A percentile compares a stretch with the other conserved stretches of the same genome.
Conservation (phyloP, 2,329 filamentous ascomycete genomes). For the Talaromyces sp. region DNA sequence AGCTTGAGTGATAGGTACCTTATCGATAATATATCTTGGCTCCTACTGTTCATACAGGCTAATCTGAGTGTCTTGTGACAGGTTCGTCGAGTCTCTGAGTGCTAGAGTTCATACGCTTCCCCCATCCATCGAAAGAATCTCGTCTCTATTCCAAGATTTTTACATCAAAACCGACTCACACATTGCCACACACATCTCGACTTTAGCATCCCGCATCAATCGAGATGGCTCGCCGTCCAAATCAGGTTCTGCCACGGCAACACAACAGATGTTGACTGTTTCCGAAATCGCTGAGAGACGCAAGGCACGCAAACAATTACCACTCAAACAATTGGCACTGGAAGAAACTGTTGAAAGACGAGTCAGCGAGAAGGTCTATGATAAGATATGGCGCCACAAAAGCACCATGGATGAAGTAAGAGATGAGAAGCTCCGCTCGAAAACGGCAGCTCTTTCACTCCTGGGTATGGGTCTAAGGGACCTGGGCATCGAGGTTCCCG, state of each 20-base stretch:
- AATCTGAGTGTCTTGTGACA: slow-evolving; percentile 34
- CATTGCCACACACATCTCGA: slow-evolving; percentile 81
- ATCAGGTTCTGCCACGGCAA: slow-evolving; percentile 49
- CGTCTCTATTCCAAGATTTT: slow-evolving; percentile 90
- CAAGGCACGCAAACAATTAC: slow-evolving; percentile 70
- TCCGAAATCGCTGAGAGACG: slow-evolving; percentile 79
- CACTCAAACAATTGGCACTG: slow-evolving; percentile 69
- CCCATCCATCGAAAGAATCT: slow-evolving; percentile 75
- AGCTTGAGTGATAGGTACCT: slow-evolving; percentile 79
- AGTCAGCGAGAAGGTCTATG: slow-evolving; percentile 79
- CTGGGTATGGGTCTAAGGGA: slow-evolving; percentile 87
- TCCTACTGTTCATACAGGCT: neutral
- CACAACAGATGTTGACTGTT: slow-evolving; percentile 94
- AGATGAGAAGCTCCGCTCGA: slow-evolving; percentile 90
- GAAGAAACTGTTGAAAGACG: slow-evolving; percentile 90
- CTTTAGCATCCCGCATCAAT: slow-evolving; percentile 69
- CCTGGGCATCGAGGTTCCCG: slow-evolving; percentile 70
- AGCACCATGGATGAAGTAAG: slow-evolving; percentile 91
- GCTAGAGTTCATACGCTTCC: slow-evolving; percentile 83
- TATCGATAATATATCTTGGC: neutral
- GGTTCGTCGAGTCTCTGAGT: slow-evolving; percentile 85
- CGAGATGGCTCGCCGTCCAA: slow-evolving; percentile 57
- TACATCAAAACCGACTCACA: slow-evolving; percentile 76
- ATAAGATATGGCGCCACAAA: slow-evolving; percentile 83
- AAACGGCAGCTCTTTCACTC: slow-evolving; percentile 83